Evolutionary conservation across 108 stramenopile species (phyloP).

Genomic region (Skeletonema costatum): DNA sequence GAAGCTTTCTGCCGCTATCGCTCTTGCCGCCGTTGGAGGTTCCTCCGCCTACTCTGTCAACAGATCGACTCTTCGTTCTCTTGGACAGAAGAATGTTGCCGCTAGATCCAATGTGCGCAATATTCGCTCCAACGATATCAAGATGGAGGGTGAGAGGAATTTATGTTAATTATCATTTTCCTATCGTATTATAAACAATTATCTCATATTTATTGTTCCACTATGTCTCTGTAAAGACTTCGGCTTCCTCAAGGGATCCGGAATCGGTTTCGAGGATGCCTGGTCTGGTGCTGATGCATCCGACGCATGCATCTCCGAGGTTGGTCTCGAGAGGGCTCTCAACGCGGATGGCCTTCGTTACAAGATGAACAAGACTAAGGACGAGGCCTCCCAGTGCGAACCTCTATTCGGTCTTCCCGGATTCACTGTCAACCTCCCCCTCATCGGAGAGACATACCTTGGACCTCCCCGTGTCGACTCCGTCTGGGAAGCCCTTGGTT

Average conservation of each 20-base stretch:
- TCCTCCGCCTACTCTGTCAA: constrained; percentile 69
- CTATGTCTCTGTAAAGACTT: constrained; percentile 57
- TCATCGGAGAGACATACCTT: constrained; percentile 87
- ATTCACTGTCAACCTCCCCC: constrained; percentile 78
- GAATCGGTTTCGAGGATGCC: constrained; percentile 72
- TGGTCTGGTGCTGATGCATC: constrained; percentile 64
- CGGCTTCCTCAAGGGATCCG: constrained; percentile 77
- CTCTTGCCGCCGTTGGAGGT: constrained; percentile 53
- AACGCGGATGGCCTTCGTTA: constrained; percentile 89
- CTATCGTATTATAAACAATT: not conserved
- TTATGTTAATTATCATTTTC: constrained; percentile 3
- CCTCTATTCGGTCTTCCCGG: constrained; percentile 69
- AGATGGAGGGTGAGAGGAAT: constrained; percentile 79
- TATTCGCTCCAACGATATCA: constrained; percentile 55
- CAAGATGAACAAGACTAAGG: constrained; percentile 82
- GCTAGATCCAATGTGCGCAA: constrained; percentile 22
- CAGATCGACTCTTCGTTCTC: constrained; percentile 60
- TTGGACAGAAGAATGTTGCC: constrained; percentile 65
- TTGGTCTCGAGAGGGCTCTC: constrained; percentile 71
- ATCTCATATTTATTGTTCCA: not conserved
- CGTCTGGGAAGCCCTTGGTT: constrained; percentile 89
- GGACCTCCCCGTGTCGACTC: constrained; percentile 85
- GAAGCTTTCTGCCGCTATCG: constrained; percentile 67
- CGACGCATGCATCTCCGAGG: constrained; percentile 73
- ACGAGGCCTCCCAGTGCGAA: constrained; percentile 77